Evolutionary conservation across 1,284 basidiomycete species (phyloP), one percentile per base, ranked within the genome.

Genomic region (Boletus smithii): DNA sequence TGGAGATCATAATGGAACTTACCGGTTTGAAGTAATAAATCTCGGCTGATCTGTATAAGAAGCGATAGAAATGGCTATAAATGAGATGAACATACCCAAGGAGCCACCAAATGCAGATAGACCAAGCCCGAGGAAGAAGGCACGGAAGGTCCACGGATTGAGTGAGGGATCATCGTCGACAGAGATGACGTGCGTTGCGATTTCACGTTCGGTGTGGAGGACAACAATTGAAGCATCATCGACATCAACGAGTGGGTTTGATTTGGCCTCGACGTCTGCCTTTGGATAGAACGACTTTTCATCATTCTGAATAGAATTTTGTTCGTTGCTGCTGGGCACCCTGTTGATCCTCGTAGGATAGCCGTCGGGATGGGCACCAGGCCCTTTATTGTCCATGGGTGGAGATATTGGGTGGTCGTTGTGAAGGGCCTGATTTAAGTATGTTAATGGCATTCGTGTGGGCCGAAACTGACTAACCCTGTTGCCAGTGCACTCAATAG

Each of bases 21-120:
- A 68, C 63, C 3, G 79, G 79, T 69, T 81, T 81, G 64, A 83
- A 83, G 46, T 81, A 83, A 56, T 81, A 81, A 26, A 83, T 81
- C 41, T 81, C 73, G 3, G 77, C 67, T 53, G 24, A 5, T 63
- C 6, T 10, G 6, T 27, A 35, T 1, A 36, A 42, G 14, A 37
- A n/a, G n/a, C 10, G n/a, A 36, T 31, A 6, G 23, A 14, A 14
- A 8, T n/a, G n/a, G n/a, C n/a, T n/a, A 32, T 5, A 7, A n/a
- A 13, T n/a, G 14, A 22, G 2, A 18, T 11, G 4, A 32, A 42
- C 49, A 49, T 33, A 64, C 59, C 72, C 36, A 79, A 58, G 22
- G 76, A 78, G 23, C 80, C 73, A 42, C 81, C 80, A 49, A 88
- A 81, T 5, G 76, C 73, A 18, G 80, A 79, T 5, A 84, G 71